Evolutionary conservation across 1,284 basidiomycete genomes (phyloP), one percentile per base, ranked within the genome.

Genomic region (Pulveroboletus sp.): DNA sequence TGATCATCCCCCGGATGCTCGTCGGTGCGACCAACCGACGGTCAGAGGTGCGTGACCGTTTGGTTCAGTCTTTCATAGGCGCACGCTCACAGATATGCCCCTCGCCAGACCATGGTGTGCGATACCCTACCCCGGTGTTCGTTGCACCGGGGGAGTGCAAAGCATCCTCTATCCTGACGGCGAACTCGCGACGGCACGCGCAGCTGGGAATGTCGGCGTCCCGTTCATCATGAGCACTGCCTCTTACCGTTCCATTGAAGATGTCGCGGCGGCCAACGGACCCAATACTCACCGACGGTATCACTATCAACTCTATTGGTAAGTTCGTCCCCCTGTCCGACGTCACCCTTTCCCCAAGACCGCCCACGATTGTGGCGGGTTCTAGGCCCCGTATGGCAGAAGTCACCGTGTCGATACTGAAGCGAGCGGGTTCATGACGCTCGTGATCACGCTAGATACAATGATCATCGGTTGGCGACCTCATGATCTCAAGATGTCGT

Each of bases 221-320:
- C 79, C 83, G 1, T 81, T 76, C 59, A 75, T 80, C 54, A 76
- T 87, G 64, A 85, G 83, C 42, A 83, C 82, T 0, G 83, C 84
- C 0, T 75, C 79, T 3, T 73, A 74, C 6, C 75, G 77, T 15
- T 78, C 80, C 13, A 82, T 87, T 61, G 83, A 86, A 61, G 75
- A 76, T 9, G 79, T 83, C 9, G 83, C 77, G 3, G 62, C 66
- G 43, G 80, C 76, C 16, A 83, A 80, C 57, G 79, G 77, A 5
- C 61, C 62, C 0, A 58, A 61, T 44, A 67, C 74, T 0, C 73
- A 76, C 10, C 71, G 82, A 46, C 86, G 79, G 78, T n/a, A n/a
- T n/a, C n/a, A n/a, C n/a, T 87, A 80, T 70, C 84, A 87, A 66
- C 75, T 87, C 3, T 87, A 87, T 65, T 83, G 81, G 79, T 76